Conservation (phyloP, 441 rosid genomes). For the Capsella rubella region DNA sequence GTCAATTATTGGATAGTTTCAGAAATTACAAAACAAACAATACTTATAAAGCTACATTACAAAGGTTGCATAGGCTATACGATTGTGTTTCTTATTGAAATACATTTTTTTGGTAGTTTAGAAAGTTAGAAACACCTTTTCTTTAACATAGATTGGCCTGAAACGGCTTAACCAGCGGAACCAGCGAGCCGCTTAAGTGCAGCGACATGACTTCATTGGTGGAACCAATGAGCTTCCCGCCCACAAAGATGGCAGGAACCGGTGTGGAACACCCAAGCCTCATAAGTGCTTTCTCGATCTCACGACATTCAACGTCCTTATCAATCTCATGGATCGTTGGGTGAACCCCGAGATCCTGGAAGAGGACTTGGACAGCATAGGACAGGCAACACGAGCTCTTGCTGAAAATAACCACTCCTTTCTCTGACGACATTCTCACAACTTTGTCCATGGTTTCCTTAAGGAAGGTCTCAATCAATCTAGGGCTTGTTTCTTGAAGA, state of each 20-base stretch:
- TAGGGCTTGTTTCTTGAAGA: conserved; percentile 25
- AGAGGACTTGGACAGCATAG: conserved; percentile 77
- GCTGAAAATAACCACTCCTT: conserved; percentile 87
- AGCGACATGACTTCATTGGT: conserved; percentile 95
- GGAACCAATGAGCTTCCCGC: conserved; percentile 77
- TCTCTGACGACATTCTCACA: conserved; percentile 72
- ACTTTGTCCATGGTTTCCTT: conserved; percentile 74
- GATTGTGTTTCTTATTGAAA: conserved; percentile 36
- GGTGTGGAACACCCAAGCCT: conserved; percentile 78
- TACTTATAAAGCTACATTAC: conserved; percentile 34
- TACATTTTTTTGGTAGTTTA: conserved; percentile 13
- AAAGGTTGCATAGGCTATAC: conserved; percentile 39
- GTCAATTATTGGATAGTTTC: conserved; percentile 29
- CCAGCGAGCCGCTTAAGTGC: conserved; percentile 73
- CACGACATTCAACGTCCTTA: conserved; percentile 82
- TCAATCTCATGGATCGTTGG: conserved; percentile 74
- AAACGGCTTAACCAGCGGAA: conserved; percentile 67
- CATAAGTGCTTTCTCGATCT: conserved; percentile 79
- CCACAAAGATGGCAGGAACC: conserved; percentile 84
- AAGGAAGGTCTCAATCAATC: conserved; percentile 15
- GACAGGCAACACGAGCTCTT: conserved; percentile 90
- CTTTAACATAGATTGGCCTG: conserved; percentile 47
- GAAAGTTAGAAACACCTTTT: conserved; percentile 28
- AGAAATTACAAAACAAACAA: conserved; percentile 38
- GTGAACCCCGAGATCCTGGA: conserved; percentile 77